A percentile compares a stretch with the other conserved stretches of the same genome.
Evolutionary conservation across 1,139 yeast species (phyloP).

Genomic region (Magnusiomyces fungicola): DNA sequence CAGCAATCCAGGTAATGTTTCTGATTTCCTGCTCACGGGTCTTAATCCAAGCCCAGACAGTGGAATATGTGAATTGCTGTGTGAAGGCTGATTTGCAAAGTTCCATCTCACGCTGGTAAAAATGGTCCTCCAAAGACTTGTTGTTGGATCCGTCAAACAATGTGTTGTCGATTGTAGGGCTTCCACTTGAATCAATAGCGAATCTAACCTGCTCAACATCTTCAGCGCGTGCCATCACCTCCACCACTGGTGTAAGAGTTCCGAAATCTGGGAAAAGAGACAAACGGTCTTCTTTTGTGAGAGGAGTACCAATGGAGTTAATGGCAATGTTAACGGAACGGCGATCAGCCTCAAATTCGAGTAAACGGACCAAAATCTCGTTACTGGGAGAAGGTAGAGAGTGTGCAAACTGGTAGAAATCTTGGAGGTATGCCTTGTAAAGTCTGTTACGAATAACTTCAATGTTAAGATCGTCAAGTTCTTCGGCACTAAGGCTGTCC

Average conservation of each 20-base stretch:
- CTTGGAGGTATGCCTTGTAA: slow-evolving; percentile 88
- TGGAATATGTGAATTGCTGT: slow-evolving; percentile 86
- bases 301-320: slow-evolving; percentile 79
- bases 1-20: slow-evolving; percentile 97
- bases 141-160: slow-evolving; percentile 55
- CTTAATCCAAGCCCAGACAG: slow-evolving; percentile 95
- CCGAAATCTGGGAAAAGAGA: slow-evolving; percentile 77
- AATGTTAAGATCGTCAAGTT: slow-evolving; percentile 89
- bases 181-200: slow-evolving; percentile 66
- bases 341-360: slow-evolving; percentile 91
- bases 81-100: slow-evolving; percentile 89
- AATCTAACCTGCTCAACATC: slow-evolving; percentile 79
- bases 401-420: slow-evolving; percentile 61
- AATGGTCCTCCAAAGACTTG: slow-evolving; percentile 83
- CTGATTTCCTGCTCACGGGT: slow-evolving; percentile 94
- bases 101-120: slow-evolving; percentile 87
- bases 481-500: slow-evolving; percentile 86
- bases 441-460: slow-evolving; percentile 89
- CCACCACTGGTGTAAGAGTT: slow-evolving; percentile 69
- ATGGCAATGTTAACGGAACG: slow-evolving; percentile 86
- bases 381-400: slow-evolving; percentile 68
- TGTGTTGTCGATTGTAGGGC: slow-evolving; percentile 41
- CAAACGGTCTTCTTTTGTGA: slow-evolving; percentile 61
- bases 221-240: slow-evolving; percentile 64
- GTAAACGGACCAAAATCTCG: slow-evolving; percentile 69